Evolutionary conservation across 768 basidiomycete species (phyloP).

Genomic region (Lentinula detonsa): DNA sequence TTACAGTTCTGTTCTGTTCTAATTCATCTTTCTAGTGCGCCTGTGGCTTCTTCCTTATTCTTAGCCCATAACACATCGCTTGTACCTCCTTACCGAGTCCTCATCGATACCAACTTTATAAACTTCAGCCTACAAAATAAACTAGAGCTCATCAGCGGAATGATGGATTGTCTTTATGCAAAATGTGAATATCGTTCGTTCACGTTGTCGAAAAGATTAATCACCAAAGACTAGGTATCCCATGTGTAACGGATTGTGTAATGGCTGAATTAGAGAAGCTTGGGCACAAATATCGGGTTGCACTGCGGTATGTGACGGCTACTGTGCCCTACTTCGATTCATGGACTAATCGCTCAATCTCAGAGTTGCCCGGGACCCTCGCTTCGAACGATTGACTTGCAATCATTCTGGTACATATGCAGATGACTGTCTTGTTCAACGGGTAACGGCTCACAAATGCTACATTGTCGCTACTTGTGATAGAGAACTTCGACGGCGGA

Average conservation of each 20-base stretch:
- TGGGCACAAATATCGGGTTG: constrained; percentile 91
- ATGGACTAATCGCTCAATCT: constrained; percentile 7
- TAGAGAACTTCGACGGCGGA: constrained; percentile 84
- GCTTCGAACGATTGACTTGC: constrained; percentile 92
- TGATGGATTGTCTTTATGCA: constrained; percentile 99
- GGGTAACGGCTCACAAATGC: constrained; percentile 91
- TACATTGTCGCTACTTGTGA: constrained; percentile 98
- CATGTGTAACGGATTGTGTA: constrained; percentile 98
- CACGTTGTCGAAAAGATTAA: constrained; percentile 7
- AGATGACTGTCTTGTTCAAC: constrained; percentile 96
- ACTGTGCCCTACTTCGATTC: background rate
- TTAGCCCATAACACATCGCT: constrained; percentile 93
- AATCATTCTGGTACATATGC: constrained; percentile 97
- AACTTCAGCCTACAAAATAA: constrained; percentile 99
- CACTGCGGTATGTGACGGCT: constrained; percentile 64
- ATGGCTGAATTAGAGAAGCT: constrained; percentile 98
- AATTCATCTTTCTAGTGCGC: constrained; percentile 44
- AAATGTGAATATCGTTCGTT: constrained; percentile 57
- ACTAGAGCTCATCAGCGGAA: constrained; percentile 90
- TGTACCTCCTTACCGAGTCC: constrained; percentile 92
- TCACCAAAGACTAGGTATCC: constrained; percentile 62
- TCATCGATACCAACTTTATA: constrained; percentile 99
- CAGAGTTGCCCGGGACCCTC: constrained; percentile 94
- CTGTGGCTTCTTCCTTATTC: constrained; percentile 89
- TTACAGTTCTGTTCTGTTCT: constrained; percentile 2